phyloP scores from a whole-genome alignment of 2,329 filamentous ascomycete genomes.

The Fusarium nelsonii region DNA sequence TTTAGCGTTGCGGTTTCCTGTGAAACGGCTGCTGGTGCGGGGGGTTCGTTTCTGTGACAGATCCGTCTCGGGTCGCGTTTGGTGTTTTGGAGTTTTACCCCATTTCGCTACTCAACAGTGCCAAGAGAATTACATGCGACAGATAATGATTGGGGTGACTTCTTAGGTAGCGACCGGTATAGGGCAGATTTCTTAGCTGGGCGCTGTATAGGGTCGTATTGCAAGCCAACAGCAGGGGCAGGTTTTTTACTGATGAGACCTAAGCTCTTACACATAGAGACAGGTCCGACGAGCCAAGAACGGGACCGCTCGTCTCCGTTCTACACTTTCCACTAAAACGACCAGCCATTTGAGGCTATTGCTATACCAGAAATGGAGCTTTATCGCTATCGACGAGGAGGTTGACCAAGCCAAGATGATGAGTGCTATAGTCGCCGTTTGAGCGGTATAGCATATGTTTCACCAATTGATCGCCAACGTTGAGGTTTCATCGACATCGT shows the following conservation, averaged over 20 bases:
- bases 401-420: slow-evolving; percentile 22
- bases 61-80: slow-evolving; percentile 53
- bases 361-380: background rate
- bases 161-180: slow-evolving; percentile 31
- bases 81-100: slow-evolving; percentile 40
- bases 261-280: slow-evolving; percentile 29
- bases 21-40: slow-evolving; percentile 37
- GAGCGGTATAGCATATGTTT: slow-evolving; percentile 28
- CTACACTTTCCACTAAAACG: background rate
- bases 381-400: background rate
- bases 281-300: slow-evolving; percentile 38
- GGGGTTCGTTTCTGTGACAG: slow-evolving; percentile 51
- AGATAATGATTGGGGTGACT: slow-evolving; percentile 10
- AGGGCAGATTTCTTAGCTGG: slow-evolving; percentile 23
- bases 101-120: slow-evolving; percentile 22
- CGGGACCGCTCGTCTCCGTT: slow-evolving; percentile 31
- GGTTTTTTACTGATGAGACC: slow-evolving; percentile 34
- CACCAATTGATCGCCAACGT: slow-evolving; percentile 27
- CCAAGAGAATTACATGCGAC: slow-evolving; percentile 26
- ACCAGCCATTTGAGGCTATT: background rate
- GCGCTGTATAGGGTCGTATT: slow-evolving; percentile 25
- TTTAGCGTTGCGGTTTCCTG: slow-evolving; percentile 20
- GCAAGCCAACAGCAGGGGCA: background rate
- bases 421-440: slow-evolving; percentile 23
- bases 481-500: slow-evolving; percentile 23